Evolutionary conservation across 345 rosid species (phyloP), one percentile per base, ranked within the genome.

Genomic region (Abelmoschus esculentus): DNA sequence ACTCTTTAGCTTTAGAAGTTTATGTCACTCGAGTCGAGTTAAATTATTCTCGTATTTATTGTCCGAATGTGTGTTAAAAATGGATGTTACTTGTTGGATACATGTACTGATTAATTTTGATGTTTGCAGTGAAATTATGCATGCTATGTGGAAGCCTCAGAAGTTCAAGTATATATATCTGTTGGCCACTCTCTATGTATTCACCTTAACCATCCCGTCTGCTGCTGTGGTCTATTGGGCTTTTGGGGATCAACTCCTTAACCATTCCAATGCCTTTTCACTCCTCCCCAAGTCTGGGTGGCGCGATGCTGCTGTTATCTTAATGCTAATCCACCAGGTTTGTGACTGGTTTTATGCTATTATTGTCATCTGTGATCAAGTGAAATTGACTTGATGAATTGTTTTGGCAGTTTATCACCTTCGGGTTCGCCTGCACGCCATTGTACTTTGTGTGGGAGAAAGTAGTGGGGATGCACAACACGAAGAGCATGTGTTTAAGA

Each of bases 381-480:
- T 71, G 52, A 19, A 54, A 54, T 19, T 3, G 58, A 54, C 58
- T 54, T 0, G 29, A 54, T 3, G 12, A 18, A 3, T 15, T 49
- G n/a, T 0, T 2, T 49, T 49, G 54, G 2, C 34, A 56, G 60
- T 26, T 56, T 10, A 56, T 56, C 19, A 56, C 60, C 14, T 56
- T 56, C 7, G 60, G 60, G 28, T 91, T 83, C 52, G 96, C 96
- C 0, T 85, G 93, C 60, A 91, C 96, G 1, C 97, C 97, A 2
- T 50, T 91, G 62, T 91, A 89, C 72, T 91, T 91, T 70, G 97
- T 89, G 74, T 91, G 95, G 97, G 97, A 90, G 83, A 90, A 90
- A 74, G 92, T 84, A 67, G 74, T 89, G 14, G 90, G 93, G 38
- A 81, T 87, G 90, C 97, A 91, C 40, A 89, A 87, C 46, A 86